Evolutionary conservation across 2,329 filamentous ascomycete species (phyloP).

Genomic region (Epichloe bromicola): DNA sequence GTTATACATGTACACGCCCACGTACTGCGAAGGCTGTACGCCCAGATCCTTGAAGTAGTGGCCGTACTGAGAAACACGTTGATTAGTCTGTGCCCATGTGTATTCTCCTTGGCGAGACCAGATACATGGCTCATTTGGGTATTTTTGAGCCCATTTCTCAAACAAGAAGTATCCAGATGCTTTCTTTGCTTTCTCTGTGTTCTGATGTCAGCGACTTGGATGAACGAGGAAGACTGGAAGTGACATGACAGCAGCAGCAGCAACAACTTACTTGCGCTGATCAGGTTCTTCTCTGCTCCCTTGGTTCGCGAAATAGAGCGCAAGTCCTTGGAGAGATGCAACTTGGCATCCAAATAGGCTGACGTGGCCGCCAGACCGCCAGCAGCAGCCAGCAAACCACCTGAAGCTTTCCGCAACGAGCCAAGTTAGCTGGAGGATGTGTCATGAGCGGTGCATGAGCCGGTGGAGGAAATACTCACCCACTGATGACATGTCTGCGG

Average conservation of each 20-base stretch:
- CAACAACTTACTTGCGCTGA: not conserved
- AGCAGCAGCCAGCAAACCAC: not conserved
- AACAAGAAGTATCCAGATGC: conserved; percentile 5
- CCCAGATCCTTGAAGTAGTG: conserved; percentile 5
- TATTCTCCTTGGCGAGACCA: conserved; percentile 6
- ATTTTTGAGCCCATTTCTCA: not conserved
- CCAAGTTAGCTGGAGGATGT: not conserved
- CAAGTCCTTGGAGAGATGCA: conserved; percentile 4
- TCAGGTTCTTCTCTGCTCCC: not conserved
- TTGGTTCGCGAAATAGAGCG: not conserved
- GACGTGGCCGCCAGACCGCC: conserved; percentile 2
- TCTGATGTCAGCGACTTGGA: not conserved
- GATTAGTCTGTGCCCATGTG: conserved; percentile 4
- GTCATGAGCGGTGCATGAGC: too few species aligned
- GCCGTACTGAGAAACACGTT: conserved; percentile 5
- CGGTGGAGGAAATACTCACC: too few species aligned
- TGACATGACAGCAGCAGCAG: not conserved
- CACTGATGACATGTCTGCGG: too few species aligned
- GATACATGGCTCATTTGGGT: conserved; percentile 3
- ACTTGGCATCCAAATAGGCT: conserved; percentile 5
- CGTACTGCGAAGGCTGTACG: conserved; percentile 2
- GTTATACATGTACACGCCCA: conserved; percentile 6
- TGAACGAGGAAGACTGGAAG: too few species aligned
- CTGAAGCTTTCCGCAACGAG: not conserved
- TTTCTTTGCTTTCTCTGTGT: conserved; percentile 1